These are phyloP conservation scores for Oemleria cerasiformis DNA, from an alignment of 306 rosid species.

Conservation along the genomic window DNA sequence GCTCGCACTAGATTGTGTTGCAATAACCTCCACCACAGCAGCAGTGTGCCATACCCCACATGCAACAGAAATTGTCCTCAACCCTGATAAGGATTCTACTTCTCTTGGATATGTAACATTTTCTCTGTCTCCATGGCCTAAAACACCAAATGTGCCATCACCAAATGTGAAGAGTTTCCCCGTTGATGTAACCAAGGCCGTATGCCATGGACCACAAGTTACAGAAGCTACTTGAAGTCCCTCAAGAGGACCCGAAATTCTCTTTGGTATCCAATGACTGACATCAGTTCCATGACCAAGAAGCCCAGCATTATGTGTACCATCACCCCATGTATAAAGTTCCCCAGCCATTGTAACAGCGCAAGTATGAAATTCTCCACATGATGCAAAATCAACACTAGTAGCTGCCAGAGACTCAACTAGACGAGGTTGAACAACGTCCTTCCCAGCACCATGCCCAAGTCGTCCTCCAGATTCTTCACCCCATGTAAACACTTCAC, in stretches of 20 bases:
- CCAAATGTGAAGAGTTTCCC: conserved; percentile 96
- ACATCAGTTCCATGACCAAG: conserved; percentile 90
- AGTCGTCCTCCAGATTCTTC: conserved; percentile 99
- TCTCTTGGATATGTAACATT: conserved; percentile 77
- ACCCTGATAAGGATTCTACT: conserved; percentile 78
- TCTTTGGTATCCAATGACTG: conserved; percentile 97
- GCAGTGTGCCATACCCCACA: conserved; percentile 99
- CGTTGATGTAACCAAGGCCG: conserved; percentile 77
- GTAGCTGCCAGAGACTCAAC: conserved; percentile 78
- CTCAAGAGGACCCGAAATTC: conserved; percentile 84
- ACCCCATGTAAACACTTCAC: conserved; percentile 96
- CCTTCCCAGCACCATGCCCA: conserved; percentile 93
- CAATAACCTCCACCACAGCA: conserved; percentile 91
- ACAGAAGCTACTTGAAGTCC: conserved; percentile 90
- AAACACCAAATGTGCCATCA: conserved; percentile 93
- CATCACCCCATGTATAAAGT: conserved; percentile 96
- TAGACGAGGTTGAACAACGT: conserved; percentile 75
- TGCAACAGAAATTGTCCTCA: conserved; percentile 87
- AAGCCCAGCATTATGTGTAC: conserved; percentile 93
- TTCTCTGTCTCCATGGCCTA: conserved; percentile 91
- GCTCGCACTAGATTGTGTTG: conserved; percentile 76
- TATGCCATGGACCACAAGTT: conserved; percentile 99
- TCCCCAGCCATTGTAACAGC: conserved; percentile 95
- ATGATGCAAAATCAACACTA: conserved; percentile 78
- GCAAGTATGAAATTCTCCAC: conserved; percentile 97